Evolutionary conservation across 139 green algal genomes (phyloP).

Genomic region (Volvox africanus): DNA sequence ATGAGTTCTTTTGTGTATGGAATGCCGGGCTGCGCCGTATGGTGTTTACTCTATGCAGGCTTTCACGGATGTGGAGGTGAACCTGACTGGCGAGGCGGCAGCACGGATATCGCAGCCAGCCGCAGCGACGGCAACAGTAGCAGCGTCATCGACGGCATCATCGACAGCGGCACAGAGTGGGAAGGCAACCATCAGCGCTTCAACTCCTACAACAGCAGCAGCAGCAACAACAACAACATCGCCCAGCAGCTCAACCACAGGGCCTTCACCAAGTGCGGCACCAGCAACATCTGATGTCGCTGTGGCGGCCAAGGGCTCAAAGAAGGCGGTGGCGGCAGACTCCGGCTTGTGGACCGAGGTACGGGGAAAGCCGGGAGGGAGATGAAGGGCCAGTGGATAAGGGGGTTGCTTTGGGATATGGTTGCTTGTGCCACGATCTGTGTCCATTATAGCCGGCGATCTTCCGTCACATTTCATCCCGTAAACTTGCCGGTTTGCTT

Average conservation of each 20-base stretch:
- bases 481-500: no score
- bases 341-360: constrained; percentile 48
- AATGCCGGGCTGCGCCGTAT: no score
- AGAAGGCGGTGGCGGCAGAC: constrained; percentile 25
- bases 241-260: not conserved
- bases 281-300: not conserved
- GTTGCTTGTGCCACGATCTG: no score
- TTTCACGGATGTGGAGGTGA: constrained; percentile 86
- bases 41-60: constrained; percentile 33
- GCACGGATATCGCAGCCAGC: not conserved
- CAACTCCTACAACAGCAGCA: not conserved
- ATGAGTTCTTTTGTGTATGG: no score
- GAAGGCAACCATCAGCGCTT: not conserved
- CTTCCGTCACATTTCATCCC: no score
- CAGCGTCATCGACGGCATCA: not conserved
- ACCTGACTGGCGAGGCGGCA: constrained; percentile 50
- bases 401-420: no score
- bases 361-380: not conserved
- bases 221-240: not conserved
- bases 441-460: no score
- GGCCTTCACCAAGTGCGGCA: not conserved
- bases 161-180: not conserved
- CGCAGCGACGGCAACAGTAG: not conserved
- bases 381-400: no score
- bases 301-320: not conserved